phyloP scores from a whole-genome alignment of 176 grass and related monocot species.

The Elymus sibiricus region DNA sequence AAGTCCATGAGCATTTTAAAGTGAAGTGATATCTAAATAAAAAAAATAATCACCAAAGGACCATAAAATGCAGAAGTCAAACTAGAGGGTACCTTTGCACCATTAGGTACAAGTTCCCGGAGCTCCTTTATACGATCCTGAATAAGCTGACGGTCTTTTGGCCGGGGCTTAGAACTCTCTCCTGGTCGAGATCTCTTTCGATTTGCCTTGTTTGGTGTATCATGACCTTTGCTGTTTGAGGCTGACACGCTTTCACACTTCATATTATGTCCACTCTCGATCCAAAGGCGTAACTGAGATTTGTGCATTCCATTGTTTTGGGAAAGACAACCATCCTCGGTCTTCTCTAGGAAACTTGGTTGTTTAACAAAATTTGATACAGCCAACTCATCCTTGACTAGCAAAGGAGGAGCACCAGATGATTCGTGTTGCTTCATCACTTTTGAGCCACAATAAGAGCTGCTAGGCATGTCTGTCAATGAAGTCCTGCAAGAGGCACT shows the following conservation, averaged over 20 bases:
- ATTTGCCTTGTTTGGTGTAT: constrained; percentile 53
- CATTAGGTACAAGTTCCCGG: constrained; percentile 82
- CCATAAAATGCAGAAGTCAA: not conserved
- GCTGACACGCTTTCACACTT: constrained; percentile 63
- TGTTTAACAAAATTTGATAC: constrained; percentile 59
- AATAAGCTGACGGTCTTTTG: constrained; percentile 84
- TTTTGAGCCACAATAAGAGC: constrained; percentile 48
- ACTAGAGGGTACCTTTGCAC: constrained; percentile 58
- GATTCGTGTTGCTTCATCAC: constrained; percentile 32
- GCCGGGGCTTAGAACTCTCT: constrained; percentile 69
- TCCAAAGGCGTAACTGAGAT: constrained; percentile 68
- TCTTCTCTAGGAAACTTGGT: constrained; percentile 39
- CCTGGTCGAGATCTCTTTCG: constrained; percentile 72
- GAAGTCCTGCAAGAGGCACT: constrained; percentile 62
- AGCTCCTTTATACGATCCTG: constrained; percentile 92
- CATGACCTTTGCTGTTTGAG: constrained; percentile 65
- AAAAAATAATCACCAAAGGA: constrained; percentile 15
- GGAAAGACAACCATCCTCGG: constrained; percentile 39
- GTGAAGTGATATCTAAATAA: not conserved
- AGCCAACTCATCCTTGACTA: constrained; percentile 54
- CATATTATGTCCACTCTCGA: constrained; percentile 59
- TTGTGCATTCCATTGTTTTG: constrained; percentile 54
- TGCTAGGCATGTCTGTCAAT: constrained; percentile 52
- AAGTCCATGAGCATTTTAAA: not conserved
- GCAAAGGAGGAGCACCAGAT: constrained; percentile 27